phyloP scores from a whole-genome alignment of 345 rosid genomes.

The Adansonia digitata region DNA sequence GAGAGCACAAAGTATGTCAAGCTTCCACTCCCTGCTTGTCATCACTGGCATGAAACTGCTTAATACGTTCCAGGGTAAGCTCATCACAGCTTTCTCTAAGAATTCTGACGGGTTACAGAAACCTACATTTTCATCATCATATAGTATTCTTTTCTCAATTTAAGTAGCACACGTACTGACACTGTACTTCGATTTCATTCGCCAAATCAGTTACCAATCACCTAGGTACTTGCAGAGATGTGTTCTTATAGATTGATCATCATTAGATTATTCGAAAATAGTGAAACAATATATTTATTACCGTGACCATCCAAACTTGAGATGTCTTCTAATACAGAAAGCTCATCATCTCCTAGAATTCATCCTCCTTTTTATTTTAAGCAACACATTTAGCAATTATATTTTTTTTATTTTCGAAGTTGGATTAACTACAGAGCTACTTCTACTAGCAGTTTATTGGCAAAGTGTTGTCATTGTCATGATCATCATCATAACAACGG shows the following conservation, averaged over 20 bases:
- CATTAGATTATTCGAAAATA: too few relatives aligned
- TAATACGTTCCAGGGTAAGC: constrained; percentile 47
- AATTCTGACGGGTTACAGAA: too few relatives aligned
- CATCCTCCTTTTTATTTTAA: neutral
- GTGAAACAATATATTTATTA: too few relatives aligned
- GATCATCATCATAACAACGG: constrained; percentile 6
- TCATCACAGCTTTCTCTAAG: too few relatives aligned
- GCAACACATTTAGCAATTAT: neutral
- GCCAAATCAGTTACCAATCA: neutral
- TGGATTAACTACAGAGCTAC: too few relatives aligned
- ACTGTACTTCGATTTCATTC: neutral
- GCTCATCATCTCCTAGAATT: neutral
- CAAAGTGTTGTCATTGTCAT: neutral
- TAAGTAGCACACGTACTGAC: too few relatives aligned
- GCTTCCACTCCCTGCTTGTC: constrained; percentile 29
- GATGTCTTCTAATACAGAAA: neutral
- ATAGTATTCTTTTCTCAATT: too few relatives aligned
- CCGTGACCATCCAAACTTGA: too few relatives aligned
- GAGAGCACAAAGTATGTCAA: constrained; percentile 27
- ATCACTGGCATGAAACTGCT: constrained; percentile 44
- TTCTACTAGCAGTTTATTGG: neutral
- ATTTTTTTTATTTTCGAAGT: too few relatives aligned
- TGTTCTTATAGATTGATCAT: neutral
- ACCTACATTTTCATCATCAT: too few relatives aligned
- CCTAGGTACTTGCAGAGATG: neutral